Evolutionary conservation across 441 rosid species (phyloP).

Genomic region (Manihot esculenta): DNA sequence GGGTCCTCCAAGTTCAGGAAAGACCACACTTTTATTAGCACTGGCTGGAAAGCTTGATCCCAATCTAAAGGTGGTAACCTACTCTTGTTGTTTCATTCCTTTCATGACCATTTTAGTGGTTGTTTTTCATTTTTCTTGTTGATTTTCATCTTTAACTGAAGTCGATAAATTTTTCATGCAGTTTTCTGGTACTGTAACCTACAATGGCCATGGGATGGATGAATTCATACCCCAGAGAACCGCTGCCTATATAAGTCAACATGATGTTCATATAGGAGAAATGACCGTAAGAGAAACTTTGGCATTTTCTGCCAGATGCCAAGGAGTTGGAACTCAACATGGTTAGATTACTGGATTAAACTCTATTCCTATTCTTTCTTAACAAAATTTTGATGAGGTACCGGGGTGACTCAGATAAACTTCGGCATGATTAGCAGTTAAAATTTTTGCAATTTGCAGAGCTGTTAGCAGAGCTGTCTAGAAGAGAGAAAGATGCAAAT

Average conservation of each 20-base stretch:
- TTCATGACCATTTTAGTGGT: neutral
- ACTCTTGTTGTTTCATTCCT: neutral
- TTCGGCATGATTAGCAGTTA: neutral
- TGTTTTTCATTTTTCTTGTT: neutral
- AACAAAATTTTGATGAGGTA: neutral
- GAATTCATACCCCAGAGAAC: slow-evolving; percentile 27
- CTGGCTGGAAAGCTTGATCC: slow-evolving; percentile 31
- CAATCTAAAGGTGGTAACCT: slow-evolving; percentile 15
- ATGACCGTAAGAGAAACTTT: slow-evolving; percentile 32
- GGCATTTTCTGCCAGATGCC: slow-evolving; percentile 26
- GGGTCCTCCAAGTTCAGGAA: slow-evolving; percentile 32
- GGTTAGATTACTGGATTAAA: neutral
- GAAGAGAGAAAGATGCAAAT: slow-evolving; percentile 26
- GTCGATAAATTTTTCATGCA: slow-evolving; percentile 1
- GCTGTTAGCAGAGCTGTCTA: slow-evolving; percentile 15
- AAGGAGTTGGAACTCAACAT: slow-evolving; percentile 22
- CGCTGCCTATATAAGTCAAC: slow-evolving; percentile 28
- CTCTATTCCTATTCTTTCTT: neutral
- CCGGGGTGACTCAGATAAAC: neutral
- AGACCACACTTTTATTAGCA: slow-evolving; percentile 29
- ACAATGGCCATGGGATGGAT: slow-evolving; percentile 26
- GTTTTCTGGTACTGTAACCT: slow-evolving; percentile 25
- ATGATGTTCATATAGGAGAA: slow-evolving; percentile 26
- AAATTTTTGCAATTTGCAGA: slow-evolving; percentile 9
- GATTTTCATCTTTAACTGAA: neutral